These are phyloP conservation scores for Pyrenochaeta sp. DNA, from an alignment of 2,329 filamentous ascomycete genomes.

Conservation along the genomic window DNA sequence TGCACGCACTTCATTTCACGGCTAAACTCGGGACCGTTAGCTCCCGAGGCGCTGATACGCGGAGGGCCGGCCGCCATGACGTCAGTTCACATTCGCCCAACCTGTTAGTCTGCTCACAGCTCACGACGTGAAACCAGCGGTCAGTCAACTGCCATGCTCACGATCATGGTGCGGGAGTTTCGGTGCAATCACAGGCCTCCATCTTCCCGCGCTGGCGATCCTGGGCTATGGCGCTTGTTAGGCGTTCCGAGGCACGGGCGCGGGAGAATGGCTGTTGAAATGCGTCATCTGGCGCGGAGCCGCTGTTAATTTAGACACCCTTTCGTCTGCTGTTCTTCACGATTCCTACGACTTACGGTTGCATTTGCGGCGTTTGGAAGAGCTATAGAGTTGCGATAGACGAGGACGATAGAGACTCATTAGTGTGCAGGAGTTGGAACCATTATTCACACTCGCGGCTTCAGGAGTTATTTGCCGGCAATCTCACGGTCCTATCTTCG, in stretches of 20 bases:
- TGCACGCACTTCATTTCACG: not conserved
- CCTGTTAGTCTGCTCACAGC: not conserved
- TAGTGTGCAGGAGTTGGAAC: not conserved
- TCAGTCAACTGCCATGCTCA: constrained; percentile 18
- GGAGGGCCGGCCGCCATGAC: constrained; percentile 7
- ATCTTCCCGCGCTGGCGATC: constrained; percentile 22
- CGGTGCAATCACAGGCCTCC: constrained; percentile 25
- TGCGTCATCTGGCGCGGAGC: constrained; percentile 29
- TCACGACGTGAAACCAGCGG: constrained; percentile 22
- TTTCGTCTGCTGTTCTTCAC: not conserved
- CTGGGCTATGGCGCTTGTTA: constrained; percentile 11
- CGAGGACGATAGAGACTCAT: not conserved
- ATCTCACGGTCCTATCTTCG: not conserved
- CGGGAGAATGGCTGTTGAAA: constrained; percentile 2
- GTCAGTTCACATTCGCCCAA: constrained; percentile 13
- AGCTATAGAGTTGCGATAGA: not conserved
- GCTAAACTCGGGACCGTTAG: not conserved
- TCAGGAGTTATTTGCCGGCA: not conserved
- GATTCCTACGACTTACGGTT: not conserved
- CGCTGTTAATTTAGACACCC: constrained; percentile 5
- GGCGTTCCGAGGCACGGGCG: not conserved
- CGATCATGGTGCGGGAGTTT: constrained; percentile 20
- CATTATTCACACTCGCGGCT: not conserved
- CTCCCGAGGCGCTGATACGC: not conserved
- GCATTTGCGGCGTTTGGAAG: not conserved